Evolutionary conservation across 306 rosid species (phyloP), one percentile per base, ranked within the genome.

Genomic region (Sphenostylis stenocarpa): DNA sequence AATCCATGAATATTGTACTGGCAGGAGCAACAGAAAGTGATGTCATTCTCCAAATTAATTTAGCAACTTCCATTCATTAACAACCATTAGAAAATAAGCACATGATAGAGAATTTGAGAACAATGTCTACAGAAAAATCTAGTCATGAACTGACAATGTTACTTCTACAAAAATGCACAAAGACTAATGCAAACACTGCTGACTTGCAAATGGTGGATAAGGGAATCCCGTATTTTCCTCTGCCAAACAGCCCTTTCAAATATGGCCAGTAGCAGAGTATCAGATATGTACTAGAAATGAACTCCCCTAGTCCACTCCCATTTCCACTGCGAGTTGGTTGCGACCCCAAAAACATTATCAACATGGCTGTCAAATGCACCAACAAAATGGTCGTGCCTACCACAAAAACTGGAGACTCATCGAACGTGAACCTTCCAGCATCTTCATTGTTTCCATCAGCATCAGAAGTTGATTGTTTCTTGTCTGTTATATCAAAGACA

Each of bases 201-300:
- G 92, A 88, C 68, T 81, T 93, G 68, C n/a, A 78, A 24, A 88
- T 41, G 41, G 87, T 85, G 29, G 90, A 68, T 3, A 80, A 15
- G 0, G 97, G 97, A 80, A 93, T 81, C 17, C 97, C 97, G 53
- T 80, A 85, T 53, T 84, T 87, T 44, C 89, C 92, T 34, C 77
- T 87, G 0, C 49, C 64, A 78, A 87, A 88, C 61, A 93, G 9
- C 9, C 97, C 97, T 58, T 85, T 91, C 26, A 91, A 3, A 78
- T 84, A 81, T 45, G 92, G 92, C 89, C 84, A 83, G 5, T 83
- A 83, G 72, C 90, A 86, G 16, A 83, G 7, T 28, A 88, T 68
- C 78, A 87, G 7, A 82, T 83, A 87, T 13, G 28, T 38, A n/a
- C 85, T 70, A 45, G 83, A 58, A 0, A 83, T 33, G 4, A 78